These are phyloP conservation scores for Amauroascus niger DNA, from an alignment of 2,329 filamentous ascomycete genomes.

Conservation along the genomic window DNA sequence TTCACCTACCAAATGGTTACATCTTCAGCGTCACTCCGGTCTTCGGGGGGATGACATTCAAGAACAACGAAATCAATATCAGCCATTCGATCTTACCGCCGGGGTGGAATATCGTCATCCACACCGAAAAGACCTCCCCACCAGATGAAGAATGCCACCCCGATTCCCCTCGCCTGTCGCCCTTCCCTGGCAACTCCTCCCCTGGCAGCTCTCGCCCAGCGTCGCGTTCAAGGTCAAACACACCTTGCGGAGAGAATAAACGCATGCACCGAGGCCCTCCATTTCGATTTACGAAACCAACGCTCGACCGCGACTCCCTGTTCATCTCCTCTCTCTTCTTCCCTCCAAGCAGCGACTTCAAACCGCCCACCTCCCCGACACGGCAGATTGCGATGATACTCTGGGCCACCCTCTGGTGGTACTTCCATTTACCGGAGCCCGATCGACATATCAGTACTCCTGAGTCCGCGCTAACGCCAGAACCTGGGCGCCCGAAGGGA, in stretches of 20 bases:
- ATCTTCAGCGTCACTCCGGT: slow-evolving; percentile 71
- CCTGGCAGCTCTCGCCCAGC: background rate
- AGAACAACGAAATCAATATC: slow-evolving; percentile 62
- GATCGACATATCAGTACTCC: slow-evolving; percentile 53
- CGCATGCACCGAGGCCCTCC: slow-evolving; percentile 22
- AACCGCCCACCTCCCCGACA: slow-evolving; percentile 67
- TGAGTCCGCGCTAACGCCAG: slow-evolving; percentile 55
- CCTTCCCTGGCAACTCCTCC: background rate
- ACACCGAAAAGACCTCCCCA: slow-evolving; percentile 37
- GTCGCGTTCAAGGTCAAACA: slow-evolving; percentile 2
- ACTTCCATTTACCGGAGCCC: slow-evolving; percentile 81
- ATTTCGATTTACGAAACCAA: slow-evolving; percentile 64
- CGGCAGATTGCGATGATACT: slow-evolving; percentile 94
- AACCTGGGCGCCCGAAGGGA: slow-evolving; percentile 62
- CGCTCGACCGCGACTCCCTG: slow-evolving; percentile 65
- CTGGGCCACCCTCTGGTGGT: slow-evolving; percentile 92
- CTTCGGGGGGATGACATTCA: slow-evolving; percentile 88
- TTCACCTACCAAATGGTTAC: slow-evolving; percentile 76
- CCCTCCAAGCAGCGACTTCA: slow-evolving; percentile 69
- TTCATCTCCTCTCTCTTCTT: slow-evolving; percentile 90
- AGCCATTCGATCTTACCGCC: slow-evolving; percentile 59
- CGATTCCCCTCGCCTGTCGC: background rate
- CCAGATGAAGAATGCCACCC: slow-evolving; percentile 16
- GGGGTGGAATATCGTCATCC: slow-evolving; percentile 82
- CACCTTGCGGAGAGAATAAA: background rate